phyloP scores from a whole-genome alignment of 371 early-diverging fungal species.

The Chytridium lagenaria region DNA sequence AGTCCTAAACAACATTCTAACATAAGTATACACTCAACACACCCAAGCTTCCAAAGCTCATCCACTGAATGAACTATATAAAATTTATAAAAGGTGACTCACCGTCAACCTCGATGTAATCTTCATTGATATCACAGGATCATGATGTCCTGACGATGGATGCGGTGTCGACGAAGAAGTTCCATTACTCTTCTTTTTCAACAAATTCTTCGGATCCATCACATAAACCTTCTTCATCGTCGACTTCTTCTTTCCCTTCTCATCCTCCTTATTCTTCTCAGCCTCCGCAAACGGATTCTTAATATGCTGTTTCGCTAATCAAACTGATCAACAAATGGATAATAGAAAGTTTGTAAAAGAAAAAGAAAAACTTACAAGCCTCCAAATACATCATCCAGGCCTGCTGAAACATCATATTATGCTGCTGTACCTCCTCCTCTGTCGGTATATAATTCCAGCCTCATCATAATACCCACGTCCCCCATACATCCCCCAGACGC shows the following conservation, averaged over 20 bases:
- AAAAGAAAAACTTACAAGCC: slow-evolving; percentile 16
- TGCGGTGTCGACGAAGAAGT: not conserved
- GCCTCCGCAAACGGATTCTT: slow-evolving; percentile 14
- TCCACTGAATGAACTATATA: too few species aligned
- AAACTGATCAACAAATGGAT: not conserved
- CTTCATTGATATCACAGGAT: not conserved
- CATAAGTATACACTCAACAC: too few species aligned
- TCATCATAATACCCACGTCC: slow-evolving; percentile 10
- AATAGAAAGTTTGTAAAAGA: not conserved
- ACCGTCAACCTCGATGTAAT: too few species aligned
- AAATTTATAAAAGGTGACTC: too few species aligned
- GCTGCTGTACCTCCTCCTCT: slow-evolving; percentile 6
- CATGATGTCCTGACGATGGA: not conserved
- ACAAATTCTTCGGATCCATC: slow-evolving; percentile 18
- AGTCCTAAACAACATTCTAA: not conserved
- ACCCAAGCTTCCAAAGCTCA: too few species aligned
- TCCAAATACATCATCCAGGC: slow-evolving; percentile 8
- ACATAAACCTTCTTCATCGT: slow-evolving; percentile 15
- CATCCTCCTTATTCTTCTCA: not conserved
- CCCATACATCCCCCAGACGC: not conserved
- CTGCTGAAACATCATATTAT: not conserved
- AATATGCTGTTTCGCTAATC: slow-evolving; percentile 13
- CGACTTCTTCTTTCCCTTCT: slow-evolving; percentile 11
- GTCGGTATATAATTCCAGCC: slow-evolving; percentile 20
- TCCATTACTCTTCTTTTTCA: slow-evolving; percentile 5